Evolutionary conservation across 1,139 yeast species (phyloP), one percentile per base, ranked within the genome.

Genomic region (Kodamaea arcana): DNA sequence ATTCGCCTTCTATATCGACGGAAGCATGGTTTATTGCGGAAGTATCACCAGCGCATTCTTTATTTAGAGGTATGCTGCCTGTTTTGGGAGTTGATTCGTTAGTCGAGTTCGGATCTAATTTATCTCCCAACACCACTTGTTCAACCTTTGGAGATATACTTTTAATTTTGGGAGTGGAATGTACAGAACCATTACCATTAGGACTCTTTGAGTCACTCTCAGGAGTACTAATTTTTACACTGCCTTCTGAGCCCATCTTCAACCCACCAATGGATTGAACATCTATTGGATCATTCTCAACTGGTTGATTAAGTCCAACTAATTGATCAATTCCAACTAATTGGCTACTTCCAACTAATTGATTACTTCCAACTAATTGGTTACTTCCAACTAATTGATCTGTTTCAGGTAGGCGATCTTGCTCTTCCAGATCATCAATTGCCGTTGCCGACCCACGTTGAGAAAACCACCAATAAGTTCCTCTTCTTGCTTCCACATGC

Each of bases 391-490:
- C n/a, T n/a, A n/a, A n/a, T n/a, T n/a, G n/a, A n/a, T n/a, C n/a
- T n/a, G n/a, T n/a, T n/a, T n/a, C n/a, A n/a, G n/a, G n/a, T n/a
- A n/a, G n/a, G n/a, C n/a, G n/a, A 9, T 9, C 9, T 7, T 6
- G 22, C 22, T 18, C 22, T 9, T 18, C 22, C 22, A 18, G 22
- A 18, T 18, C 22, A 18, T 25, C 28, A 12, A 25, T 14, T 6
- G 28, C 28, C 6, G 12, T 25, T 13, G 28, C 12, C 23, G 15
- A 11, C 11, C 18, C 21, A 24, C 5, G n/a, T 20, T 9, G 14
- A 12, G 8, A 7, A 29, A 26, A 36, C 39, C 35, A 33, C 39
- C 39, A 36, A 14, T 21, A 29, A 15, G 36, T 22, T n/a, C 15
- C 17, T 18, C 24, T 36, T 5, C 28, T 4, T 9, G 9, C 22